Evolutionary conservation across 1,284 basidiomycete genomes (phyloP).

Genomic region (Neonothopanus nambi): DNA sequence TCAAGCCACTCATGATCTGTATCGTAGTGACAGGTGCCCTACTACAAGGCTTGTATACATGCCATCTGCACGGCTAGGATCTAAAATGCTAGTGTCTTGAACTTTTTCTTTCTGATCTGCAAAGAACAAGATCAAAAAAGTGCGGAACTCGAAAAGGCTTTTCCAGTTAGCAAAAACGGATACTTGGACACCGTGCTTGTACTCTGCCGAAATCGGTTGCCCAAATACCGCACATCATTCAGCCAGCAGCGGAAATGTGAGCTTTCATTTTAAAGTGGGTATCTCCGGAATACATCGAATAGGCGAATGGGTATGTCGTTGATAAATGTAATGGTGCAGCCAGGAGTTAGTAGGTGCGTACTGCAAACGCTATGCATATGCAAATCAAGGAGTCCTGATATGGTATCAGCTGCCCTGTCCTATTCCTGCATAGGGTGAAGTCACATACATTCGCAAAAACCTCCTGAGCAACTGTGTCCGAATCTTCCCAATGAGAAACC

Average conservation of each 20-base stretch:
- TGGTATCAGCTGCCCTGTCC: slow-evolving; percentile 9
- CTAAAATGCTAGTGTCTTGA: not conserved
- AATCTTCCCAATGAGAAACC: slow-evolving; percentile 76
- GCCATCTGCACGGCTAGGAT: not conserved
- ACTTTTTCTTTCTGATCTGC: not conserved
- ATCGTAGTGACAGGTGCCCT: not conserved
- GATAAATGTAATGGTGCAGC: not conserved
- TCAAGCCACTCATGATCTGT: not conserved
- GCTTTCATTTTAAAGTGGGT: slow-evolving; percentile 5
- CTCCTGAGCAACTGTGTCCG: slow-evolving; percentile 68
- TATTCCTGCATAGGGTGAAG: slow-evolving; percentile 8
- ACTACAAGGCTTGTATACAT: not conserved
- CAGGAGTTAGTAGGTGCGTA: slow-evolving; percentile 48
- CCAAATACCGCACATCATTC: no score
- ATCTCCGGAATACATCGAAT: slow-evolving; percentile 12
- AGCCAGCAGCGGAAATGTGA: not conserved
- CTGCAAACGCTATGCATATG: slow-evolving; percentile 73
- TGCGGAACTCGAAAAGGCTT: no score
- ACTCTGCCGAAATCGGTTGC: no score
- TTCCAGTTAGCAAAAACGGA: no score
- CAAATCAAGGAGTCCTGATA: slow-evolving; percentile 71
- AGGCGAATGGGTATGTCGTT: slow-evolving; percentile 3
- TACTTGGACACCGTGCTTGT: no score
- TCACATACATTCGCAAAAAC: slow-evolving; percentile 64
- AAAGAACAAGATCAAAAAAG: not conserved